phyloP scores from a whole-genome alignment of 345 rosid species.

The Excoecaria agallocha region DNA sequence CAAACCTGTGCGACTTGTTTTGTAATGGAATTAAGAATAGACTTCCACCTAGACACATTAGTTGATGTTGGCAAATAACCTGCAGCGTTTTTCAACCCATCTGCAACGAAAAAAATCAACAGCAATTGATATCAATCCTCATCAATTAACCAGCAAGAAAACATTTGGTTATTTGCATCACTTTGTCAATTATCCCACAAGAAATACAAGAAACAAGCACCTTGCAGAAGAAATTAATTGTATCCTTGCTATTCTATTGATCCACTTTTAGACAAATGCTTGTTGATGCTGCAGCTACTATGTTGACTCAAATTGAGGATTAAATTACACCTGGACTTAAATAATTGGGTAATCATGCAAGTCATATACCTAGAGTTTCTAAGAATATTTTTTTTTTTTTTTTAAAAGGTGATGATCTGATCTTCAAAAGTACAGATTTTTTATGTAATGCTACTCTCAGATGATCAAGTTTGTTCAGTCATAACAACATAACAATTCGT shows the following conservation, averaged over 20 bases:
- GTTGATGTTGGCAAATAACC: constrained; percentile 27
- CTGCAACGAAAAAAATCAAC: constrained; percentile 32
- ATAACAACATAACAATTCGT: background rate
- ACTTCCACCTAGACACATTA: constrained; percentile 50
- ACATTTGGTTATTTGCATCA: background rate
- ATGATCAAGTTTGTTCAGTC: background rate
- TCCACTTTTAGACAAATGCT: background rate
- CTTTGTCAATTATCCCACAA: background rate
- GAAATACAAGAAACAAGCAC: background rate
- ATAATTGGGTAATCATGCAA: constrained; percentile 4
- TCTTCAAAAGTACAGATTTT: background rate
- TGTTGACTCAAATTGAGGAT: background rate
- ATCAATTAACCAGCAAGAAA: background rate
- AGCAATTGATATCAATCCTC: constrained; percentile 5
- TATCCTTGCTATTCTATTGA: background rate
- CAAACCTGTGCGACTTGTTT: constrained; percentile 77
- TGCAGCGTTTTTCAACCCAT: constrained; percentile 29
- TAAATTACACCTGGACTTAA: background rate
- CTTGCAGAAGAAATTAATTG: background rate
- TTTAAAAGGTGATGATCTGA: background rate
- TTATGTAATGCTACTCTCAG: background rate
- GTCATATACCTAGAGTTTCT: background rate
- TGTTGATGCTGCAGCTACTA: background rate
- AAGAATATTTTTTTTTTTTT: too few relatives aligned
- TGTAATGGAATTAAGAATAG: constrained; percentile 55